Evolutionary conservation across 2,329 filamentous ascomycete species (phyloP), one percentile per base, ranked within the genome.

Genomic region (Rhynchosporium agropyri): DNA sequence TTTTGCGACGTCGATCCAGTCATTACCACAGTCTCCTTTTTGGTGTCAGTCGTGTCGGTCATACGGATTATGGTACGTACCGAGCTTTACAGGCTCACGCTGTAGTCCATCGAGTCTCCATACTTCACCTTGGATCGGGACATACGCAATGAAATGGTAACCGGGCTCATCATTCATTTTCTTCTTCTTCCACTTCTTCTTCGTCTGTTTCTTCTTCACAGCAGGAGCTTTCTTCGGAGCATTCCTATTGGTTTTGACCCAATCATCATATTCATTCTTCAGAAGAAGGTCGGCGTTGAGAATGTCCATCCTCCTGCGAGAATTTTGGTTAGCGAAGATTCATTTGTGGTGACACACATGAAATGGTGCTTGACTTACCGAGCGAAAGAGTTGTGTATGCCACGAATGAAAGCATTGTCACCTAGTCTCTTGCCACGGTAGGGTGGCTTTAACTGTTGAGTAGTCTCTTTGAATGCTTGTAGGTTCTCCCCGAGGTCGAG

Each of bases 31-130:
- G 20, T 58, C n/a, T 20, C 72, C 72, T 74, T 55, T 26, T 58
- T 10, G 59, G 20, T 51, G 36, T 50, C 58, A 68, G 57, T 55
- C 51, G 53, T 20, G 1, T 20, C 20, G 20, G 20, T 20, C 20
- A 20, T 20, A 20, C 29, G n/a, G 20, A 13, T 8, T 8, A 4
- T 26, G 33, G 20, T 26, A 8, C 28, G 28, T 74, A 77, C 88
- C 88, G 61, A 92, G 79, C 61, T 81, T 83, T 40, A 86, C 82
- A 3, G 92, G 94, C 67, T 87, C 85, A 48, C 79, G 79, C 74
- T 93, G 87, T 28, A 97, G 79, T 4, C 94, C 94, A 75, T 98
- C 94, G 4, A 98, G 85, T 74, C 93, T 91, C 92, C 92, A 97
- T 13, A 97, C 84, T 61, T 85, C 80, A 2, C 85, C 87, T n/a